phyloP scores from a whole-genome alignment of 192 early-diverging fungal species.

The Umbelopsis sp. region DNA sequence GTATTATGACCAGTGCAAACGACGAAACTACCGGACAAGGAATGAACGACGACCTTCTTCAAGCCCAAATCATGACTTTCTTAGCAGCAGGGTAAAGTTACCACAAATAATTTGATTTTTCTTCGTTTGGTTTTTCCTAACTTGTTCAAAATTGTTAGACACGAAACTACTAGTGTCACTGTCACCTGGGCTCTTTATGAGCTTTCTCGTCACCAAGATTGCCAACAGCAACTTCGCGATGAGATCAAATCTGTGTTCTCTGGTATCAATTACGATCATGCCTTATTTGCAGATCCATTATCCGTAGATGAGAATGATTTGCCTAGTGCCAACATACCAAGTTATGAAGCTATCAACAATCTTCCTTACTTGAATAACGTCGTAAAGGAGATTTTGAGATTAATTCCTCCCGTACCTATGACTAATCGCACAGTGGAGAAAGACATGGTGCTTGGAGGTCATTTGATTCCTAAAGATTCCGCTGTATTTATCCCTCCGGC shows the following conservation, averaged over 20 bases:
- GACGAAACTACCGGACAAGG: conserved; percentile 44
- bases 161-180: conserved; percentile 57
- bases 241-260: conserved; percentile 50
- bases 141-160: conserved; percentile 25
- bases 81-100: conserved; percentile 56
- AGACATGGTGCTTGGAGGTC: conserved; percentile 44
- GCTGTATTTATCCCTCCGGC: conserved; percentile 44
- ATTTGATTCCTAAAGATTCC: conserved; percentile 52
- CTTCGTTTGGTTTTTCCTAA: background rate
- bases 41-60: conserved; percentile 47
- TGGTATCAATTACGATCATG: conserved; percentile 21
- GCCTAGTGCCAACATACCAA: conserved; percentile 28
- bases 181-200: conserved; percentile 54
- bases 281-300: conserved; percentile 13
- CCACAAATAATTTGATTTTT: background rate
- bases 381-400: conserved; percentile 53
- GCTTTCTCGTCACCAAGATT: conserved; percentile 46
- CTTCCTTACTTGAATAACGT: conserved; percentile 55
- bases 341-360: conserved; percentile 51
- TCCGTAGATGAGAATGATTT: conserved; percentile 10
- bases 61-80: conserved; percentile 61
- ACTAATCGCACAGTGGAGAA: conserved; percentile 43
- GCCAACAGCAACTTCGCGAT: conserved; percentile 47
- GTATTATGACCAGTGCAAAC: conserved; percentile 45
- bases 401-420: conserved; percentile 57